Evolutionary conservation across 257 asterid genomes (phyloP).

Genomic region (Catharanthus roseus): DNA sequence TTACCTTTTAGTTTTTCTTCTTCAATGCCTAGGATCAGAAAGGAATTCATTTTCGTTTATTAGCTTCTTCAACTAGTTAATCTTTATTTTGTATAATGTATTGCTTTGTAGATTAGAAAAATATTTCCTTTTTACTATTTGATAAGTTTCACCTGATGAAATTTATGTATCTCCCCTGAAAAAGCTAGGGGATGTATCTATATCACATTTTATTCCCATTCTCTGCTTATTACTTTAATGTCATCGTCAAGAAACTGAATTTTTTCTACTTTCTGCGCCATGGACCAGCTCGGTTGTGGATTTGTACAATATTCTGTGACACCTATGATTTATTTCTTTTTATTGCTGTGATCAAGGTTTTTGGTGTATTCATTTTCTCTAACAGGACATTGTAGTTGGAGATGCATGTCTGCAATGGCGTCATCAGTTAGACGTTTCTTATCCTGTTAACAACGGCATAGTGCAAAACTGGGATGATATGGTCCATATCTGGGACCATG

Average conservation of each 20-base stretch:
- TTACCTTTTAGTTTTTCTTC: background rate
- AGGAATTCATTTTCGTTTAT: background rate
- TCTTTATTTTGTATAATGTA: background rate
- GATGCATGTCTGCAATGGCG: slow-evolving; percentile 93
- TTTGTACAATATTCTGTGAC: background rate
- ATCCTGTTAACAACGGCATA: slow-evolving; percentile 94
- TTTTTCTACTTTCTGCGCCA: background rate
- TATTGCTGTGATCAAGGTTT: background rate
- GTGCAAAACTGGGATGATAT: slow-evolving; percentile 99
- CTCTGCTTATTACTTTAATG: too few relatives aligned
- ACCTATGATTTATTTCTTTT: background rate
- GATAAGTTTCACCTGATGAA: background rate
- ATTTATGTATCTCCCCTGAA: background rate
- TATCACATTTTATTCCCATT: background rate
- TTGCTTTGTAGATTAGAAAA: background rate
- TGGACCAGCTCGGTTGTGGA: background rate
- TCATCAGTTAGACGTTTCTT: slow-evolving; percentile 88
- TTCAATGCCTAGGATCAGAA: background rate
- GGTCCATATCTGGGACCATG: slow-evolving; percentile 98
- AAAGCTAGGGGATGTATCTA: background rate
- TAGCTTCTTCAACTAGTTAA: slow-evolving; percentile 6
- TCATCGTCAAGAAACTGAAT: background rate
- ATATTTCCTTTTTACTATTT: background rate
- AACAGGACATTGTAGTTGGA: slow-evolving; percentile 80
- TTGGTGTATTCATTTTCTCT: background rate